These are phyloP conservation scores for Xylaria cubensis DNA, from an alignment of 495 filamentous ascomycete genomes.

Conservation along the genomic window DNA sequence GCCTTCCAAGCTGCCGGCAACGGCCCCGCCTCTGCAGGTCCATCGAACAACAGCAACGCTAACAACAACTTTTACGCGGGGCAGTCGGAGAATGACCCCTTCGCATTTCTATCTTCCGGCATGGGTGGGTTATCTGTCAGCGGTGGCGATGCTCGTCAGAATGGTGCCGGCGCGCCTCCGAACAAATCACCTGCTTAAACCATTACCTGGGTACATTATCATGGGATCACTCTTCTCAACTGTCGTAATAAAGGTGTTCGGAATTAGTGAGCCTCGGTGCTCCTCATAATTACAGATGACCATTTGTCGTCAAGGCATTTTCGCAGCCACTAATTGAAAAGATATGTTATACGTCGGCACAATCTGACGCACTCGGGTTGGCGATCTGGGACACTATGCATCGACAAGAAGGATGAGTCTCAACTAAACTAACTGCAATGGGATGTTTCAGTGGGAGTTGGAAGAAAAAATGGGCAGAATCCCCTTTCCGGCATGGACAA, in stretches of 20 bases:
- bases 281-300: slow-evolving; percentile 18
- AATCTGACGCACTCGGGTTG: slow-evolving; percentile 8
- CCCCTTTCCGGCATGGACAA: slow-evolving; percentile 49
- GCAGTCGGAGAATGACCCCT: slow-evolving; percentile 76
- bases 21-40: slow-evolving; percentile 69
- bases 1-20: slow-evolving; percentile 88
- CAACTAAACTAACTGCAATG: slow-evolving; percentile 31
- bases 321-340: slow-evolving; percentile 14
- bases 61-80: slow-evolving; percentile 55
- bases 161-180: slow-evolving; percentile 66
- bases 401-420: slow-evolving; percentile 24
- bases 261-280: slow-evolving; percentile 34
- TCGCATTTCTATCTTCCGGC: slow-evolving; percentile 85
- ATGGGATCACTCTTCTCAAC: slow-evolving; percentile 14
- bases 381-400: slow-evolving; percentile 31
- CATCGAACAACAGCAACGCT: slow-evolving; percentile 55
- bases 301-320: slow-evolving; percentile 7
- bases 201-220: slow-evolving; percentile 10
- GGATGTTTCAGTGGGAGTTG: slow-evolving; percentile 46
- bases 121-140: slow-evolving; percentile 82
- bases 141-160: slow-evolving; percentile 82
- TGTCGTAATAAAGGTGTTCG: slow-evolving; percentile 35
- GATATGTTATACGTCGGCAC: slow-evolving; percentile 13
- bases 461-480: slow-evolving; percentile 51
- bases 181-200: slow-evolving; percentile 70